Percentiles rank a stretch among this genome's conserved stretches.
These are phyloP conservation scores for Pilatotrama ljubarskyi DNA, from an alignment of 768 basidiomycete genomes.

Conservation along the genomic window DNA sequence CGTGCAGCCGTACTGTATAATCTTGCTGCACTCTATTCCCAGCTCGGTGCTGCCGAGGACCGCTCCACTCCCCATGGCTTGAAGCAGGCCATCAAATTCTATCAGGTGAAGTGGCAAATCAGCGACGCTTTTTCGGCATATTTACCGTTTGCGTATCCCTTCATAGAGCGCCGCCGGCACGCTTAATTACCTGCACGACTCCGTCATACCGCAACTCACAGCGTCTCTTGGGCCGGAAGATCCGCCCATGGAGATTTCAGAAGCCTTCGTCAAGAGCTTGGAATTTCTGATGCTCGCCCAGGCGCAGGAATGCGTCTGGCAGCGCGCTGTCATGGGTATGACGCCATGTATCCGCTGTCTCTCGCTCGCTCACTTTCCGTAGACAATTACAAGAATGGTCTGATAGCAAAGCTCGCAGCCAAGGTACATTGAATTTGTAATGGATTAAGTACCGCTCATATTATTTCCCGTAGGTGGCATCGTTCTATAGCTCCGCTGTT, in stretches of 20 bases:
- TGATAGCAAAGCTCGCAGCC: constrained; percentile 81
- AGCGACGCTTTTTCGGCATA: background rate
- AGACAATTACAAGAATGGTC: constrained; percentile 77
- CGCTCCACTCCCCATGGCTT: constrained; percentile 77
- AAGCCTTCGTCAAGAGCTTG: constrained; percentile 58
- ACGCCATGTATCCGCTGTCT: background rate
- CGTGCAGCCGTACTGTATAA: constrained; percentile 81
- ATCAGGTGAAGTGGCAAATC: constrained; percentile 52
- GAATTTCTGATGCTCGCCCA: constrained; percentile 86
- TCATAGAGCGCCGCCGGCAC: constrained; percentile 69
- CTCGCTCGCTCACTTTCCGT: background rate
- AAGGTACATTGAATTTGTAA: constrained; percentile 44
- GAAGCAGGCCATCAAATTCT: constrained; percentile 70
- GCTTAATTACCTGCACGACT: constrained; percentile 57
- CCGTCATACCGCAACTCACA: constrained; percentile 53
- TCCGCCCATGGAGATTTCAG: constrained; percentile 66
- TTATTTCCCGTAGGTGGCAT: constrained; percentile 46
- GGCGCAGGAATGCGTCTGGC: constrained; percentile 97
- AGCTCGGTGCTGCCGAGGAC: constrained; percentile 71
- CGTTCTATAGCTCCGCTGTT: constrained; percentile 59
- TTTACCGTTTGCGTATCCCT: background rate
- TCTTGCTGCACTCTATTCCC: constrained; percentile 82
- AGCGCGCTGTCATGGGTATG: constrained; percentile 80
- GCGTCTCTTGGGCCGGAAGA: constrained; percentile 49
- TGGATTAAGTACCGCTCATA: background rate